phyloP scores from a whole-genome alignment of 2,329 filamentous ascomycete species.

The Pseudogymnoascus sp. region DNA sequence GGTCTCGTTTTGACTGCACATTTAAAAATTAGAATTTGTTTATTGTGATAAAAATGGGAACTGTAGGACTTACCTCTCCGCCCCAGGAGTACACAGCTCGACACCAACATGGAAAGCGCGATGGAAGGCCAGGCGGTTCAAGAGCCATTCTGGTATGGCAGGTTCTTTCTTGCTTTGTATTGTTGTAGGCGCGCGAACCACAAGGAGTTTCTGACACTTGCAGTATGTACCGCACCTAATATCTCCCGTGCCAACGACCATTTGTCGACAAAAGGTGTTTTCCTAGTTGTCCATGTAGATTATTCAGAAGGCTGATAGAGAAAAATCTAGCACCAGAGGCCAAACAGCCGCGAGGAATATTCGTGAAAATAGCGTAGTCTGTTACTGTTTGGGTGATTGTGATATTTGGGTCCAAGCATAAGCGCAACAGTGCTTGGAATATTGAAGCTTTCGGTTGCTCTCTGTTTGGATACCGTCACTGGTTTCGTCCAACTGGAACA shows the following conservation, averaged over 20 bases:
- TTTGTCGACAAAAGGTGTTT: background rate
- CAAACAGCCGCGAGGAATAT: background rate
- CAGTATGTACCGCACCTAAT: constrained; percentile 2
- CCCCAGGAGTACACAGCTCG: constrained; percentile 89
- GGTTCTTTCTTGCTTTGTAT: background rate
- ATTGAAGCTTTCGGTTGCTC: constrained; percentile 3
- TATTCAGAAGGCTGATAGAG: background rate
- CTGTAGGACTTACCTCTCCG: constrained; percentile 53
- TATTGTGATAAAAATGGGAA: constrained; percentile 7
- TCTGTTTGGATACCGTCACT: background rate
- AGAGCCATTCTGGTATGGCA: constrained; percentile 39
- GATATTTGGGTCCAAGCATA: background rate
- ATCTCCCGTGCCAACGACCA: background rate
- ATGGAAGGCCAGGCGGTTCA: constrained; percentile 57
- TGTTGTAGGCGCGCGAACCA: background rate
- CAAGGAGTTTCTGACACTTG: background rate
- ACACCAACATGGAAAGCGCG: constrained; percentile 83
- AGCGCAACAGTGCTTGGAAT: background rate
- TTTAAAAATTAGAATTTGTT: constrained; percentile 14
- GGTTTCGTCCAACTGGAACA: constrained; percentile 2
- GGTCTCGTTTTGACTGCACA: constrained; percentile 71
- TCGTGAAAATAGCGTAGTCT: background rate
- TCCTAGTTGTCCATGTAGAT: background rate
- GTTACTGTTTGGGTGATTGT: background rate
- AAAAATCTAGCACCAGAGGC: background rate